Percentiles rank a stretch among this genome's conserved stretches.
These are phyloP conservation scores for Suhomyces tanzawaensis DNA, from an alignment of 805 yeast species.

Conservation along the genomic window DNA sequence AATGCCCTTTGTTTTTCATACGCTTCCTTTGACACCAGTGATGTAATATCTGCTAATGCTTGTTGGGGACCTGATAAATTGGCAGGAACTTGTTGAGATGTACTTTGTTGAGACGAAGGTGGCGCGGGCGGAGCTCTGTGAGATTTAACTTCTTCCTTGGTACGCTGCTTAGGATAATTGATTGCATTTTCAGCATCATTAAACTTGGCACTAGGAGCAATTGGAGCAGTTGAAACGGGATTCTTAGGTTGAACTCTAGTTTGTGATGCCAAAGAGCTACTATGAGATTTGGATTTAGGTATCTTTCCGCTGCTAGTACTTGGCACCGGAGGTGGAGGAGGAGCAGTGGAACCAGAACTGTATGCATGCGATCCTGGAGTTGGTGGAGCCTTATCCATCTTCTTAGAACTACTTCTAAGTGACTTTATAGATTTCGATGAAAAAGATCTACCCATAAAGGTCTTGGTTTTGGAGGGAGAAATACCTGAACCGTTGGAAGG, in stretches of 20 bases:
- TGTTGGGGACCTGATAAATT: constrained; percentile 27
- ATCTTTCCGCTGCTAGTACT: constrained; percentile 17
- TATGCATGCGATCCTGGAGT: not conserved
- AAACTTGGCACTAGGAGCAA: constrained; percentile 30
- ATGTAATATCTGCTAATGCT: constrained; percentile 17
- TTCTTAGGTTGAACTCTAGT: constrained; percentile 17
- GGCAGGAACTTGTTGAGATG: constrained; percentile 28
- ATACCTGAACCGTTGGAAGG: constrained; percentile 6
- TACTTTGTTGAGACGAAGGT: constrained; percentile 16
- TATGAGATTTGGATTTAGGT: constrained; percentile 45
- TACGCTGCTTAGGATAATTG: constrained; percentile 19
- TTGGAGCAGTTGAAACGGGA: constrained; percentile 40
- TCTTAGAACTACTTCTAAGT: constrained; percentile 24
- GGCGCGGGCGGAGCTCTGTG: constrained; percentile 47
- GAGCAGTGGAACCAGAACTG: too few species aligned
- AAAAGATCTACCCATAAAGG: constrained; percentile 33
- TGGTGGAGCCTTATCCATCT: constrained; percentile 13
- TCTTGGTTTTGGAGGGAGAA: constrained; percentile 13
- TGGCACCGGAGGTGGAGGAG: constrained; percentile 18
- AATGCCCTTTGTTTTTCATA: constrained; percentile 12
- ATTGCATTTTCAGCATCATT: constrained; percentile 8
- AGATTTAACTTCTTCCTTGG: constrained; percentile 25
- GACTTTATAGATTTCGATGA: constrained; percentile 39
- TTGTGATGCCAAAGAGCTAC: constrained; percentile 32
- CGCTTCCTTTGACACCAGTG: constrained; percentile 9